These are phyloP conservation scores for Quercus berberidifolia DNA, from an alignment of 306 rosid genomes.

Conservation along the genomic window DNA sequence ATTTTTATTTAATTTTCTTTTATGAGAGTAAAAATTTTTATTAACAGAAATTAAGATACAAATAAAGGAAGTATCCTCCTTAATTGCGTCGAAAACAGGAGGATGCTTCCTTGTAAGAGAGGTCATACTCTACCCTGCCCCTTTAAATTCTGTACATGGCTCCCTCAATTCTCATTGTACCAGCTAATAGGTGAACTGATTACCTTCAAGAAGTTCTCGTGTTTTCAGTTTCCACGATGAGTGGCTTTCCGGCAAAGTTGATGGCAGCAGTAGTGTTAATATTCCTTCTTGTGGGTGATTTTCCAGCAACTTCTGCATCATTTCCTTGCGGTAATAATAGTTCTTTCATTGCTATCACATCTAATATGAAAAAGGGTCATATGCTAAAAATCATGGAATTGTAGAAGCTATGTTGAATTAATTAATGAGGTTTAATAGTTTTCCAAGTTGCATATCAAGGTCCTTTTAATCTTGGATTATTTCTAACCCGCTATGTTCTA, in stretches of 20 bases:
- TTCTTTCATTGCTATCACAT: neutral
- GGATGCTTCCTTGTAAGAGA: no score
- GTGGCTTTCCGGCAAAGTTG: conserved; percentile 5
- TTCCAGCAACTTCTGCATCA: conserved; percentile 2
- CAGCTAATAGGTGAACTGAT: neutral
- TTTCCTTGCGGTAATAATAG: neutral
- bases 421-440: neutral
- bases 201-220: neutral
- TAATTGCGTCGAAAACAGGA: no score
- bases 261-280: conserved; percentile 12
- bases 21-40: no score
- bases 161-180: neutral
- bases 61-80: no score
- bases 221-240: conserved; percentile 13
- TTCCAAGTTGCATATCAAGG: neutral
- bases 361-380: neutral
- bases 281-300: conserved; percentile 7
- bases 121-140: neutral
- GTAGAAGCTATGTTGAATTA: neutral
- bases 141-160: neutral
- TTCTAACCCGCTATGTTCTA: neutral
- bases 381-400: neutral
- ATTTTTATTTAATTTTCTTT: no score
- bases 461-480: neutral
- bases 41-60: no score